A percentile compares a stretch with the other conserved stretches of the same genome.
Evolutionary conservation across 768 basidiomycete genomes (phyloP).

Genomic region (Pisolithus microcarpus): DNA sequence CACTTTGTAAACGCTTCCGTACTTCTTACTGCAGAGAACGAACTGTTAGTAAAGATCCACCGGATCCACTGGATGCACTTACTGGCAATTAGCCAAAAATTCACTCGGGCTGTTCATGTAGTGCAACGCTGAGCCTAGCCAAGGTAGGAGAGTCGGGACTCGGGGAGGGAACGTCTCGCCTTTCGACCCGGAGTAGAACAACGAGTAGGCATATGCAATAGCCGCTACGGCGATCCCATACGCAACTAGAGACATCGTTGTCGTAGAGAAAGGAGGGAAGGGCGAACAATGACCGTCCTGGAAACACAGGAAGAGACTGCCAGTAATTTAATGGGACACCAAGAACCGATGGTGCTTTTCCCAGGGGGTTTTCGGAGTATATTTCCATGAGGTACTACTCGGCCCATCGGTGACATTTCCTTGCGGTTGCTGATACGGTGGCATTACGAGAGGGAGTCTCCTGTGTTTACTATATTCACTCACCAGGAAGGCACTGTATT

Average conservation of each 20-base stretch:
- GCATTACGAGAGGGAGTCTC: no score
- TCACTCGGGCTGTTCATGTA: conserved; percentile 10
- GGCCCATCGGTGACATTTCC: no score
- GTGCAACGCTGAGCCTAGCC: conserved; percentile 12
- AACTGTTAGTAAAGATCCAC: background rate
- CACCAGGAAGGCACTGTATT: no score
- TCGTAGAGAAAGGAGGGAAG: background rate
- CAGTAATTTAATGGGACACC: no score
- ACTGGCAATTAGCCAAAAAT: conserved; percentile 18
- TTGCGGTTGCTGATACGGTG: no score
- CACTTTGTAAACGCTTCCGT: conserved; percentile 10
- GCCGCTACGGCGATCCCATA: background rate
- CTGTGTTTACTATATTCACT: no score
- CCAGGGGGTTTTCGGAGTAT: no score
- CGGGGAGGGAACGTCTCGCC: background rate
- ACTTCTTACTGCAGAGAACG: conserved; percentile 5
- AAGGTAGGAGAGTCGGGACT: conserved; percentile 9
- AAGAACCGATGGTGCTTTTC: no score
- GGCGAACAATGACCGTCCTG: background rate
- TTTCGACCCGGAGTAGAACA: background rate
- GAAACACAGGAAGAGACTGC: no score
- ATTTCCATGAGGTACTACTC: no score
- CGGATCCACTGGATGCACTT: background rate
- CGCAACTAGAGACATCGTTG: background rate
- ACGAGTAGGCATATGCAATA: background rate